A percentile compares a stretch with the other conserved stretches of the same genome.
Evolutionary conservation across 306 rosid species (phyloP).

Genomic region (Sechiopsis laciniata): DNA sequence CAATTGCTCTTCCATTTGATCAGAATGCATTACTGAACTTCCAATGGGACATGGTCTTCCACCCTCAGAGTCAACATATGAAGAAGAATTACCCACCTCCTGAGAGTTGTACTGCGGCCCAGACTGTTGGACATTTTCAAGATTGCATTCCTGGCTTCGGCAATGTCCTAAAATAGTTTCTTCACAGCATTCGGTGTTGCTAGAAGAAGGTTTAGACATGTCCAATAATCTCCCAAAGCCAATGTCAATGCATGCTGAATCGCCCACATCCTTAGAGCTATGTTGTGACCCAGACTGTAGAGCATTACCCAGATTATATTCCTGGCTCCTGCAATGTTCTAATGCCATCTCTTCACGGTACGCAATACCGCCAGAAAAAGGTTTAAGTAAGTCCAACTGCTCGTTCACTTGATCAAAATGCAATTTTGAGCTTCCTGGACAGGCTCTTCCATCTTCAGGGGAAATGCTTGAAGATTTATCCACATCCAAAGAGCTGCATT

Average conservation of each 20-base stretch:
- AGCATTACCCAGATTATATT: slow-evolving; percentile 46
- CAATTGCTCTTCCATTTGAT: slow-evolving; percentile 30
- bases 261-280: slow-evolving; percentile 30
- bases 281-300: slow-evolving; percentile 31
- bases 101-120: slow-evolving; percentile 28
- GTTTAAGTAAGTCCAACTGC: slow-evolving; percentile 26
- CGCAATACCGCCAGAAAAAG: slow-evolving; percentile 38
- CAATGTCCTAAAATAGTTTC: slow-evolving; percentile 20
- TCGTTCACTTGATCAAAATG: slow-evolving; percentile 32
- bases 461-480: slow-evolving; percentile 27
- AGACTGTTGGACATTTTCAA: slow-evolving; percentile 38
- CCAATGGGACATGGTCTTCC: slow-evolving; percentile 23
- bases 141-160: slow-evolving; percentile 50
- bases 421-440: slow-evolving; percentile 20
- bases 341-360: neutral
- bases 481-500: slow-evolving; percentile 32
- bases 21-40: slow-evolving; percentile 23
- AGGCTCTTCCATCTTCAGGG: slow-evolving; percentile 26
- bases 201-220: slow-evolving; percentile 35
- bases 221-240: slow-evolving; percentile 29
- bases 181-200: slow-evolving; percentile 23
- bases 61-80: slow-evolving; percentile 23
- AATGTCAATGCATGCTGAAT: neutral
- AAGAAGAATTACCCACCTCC: slow-evolving; percentile 30
- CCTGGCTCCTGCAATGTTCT: slow-evolving; percentile 35